These are phyloP conservation scores for Drechslerella coelobrocha DNA, from an alignment of 2,329 filamentous ascomycete species.

Conservation along the genomic window DNA sequence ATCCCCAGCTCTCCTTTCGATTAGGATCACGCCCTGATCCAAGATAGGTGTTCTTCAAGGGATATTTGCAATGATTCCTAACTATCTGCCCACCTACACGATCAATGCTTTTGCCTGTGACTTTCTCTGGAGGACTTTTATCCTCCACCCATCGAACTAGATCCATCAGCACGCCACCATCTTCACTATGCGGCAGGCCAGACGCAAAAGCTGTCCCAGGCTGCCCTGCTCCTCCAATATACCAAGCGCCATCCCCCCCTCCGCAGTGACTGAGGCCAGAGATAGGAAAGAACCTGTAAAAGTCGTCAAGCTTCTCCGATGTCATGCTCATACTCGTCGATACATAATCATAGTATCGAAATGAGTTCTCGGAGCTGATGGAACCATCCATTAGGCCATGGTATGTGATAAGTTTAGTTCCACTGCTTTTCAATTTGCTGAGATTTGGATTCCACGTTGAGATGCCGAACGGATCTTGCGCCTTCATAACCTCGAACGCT, in stretches of 20 bases:
- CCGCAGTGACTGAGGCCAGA: slow-evolving; percentile 57
- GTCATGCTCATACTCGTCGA: slow-evolving; percentile 1
- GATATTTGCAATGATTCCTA: slow-evolving; percentile 12
- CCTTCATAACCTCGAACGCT: slow-evolving; percentile 57
- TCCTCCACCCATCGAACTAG: slow-evolving; percentile 63
- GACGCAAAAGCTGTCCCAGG: slow-evolving; percentile 4
- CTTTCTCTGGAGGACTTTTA: slow-evolving; percentile 56
- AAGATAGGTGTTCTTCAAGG: slow-evolving; percentile 5
- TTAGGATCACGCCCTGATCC: background rate
- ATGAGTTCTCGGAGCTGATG: slow-evolving; percentile 8
- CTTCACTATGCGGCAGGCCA: background rate
- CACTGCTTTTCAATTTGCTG: slow-evolving; percentile 57
- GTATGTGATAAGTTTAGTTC: slow-evolving; percentile 62
- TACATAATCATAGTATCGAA: slow-evolving; percentile 5
- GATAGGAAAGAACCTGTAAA: slow-evolving; percentile 56
- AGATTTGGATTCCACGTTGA: slow-evolving; percentile 60
- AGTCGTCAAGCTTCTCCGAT: slow-evolving; percentile 52
- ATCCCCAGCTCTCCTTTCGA: background rate
- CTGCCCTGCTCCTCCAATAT: slow-evolving; percentile 2
- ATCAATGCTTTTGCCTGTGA: slow-evolving; percentile 51
- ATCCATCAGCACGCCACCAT: slow-evolving; percentile 58
- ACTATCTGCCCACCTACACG: background rate
- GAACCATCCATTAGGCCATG: slow-evolving; percentile 57
- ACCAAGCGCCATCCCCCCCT: slow-evolving; percentile 53
- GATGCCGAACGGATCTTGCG: slow-evolving; percentile 56